Base-by-base conservation (phyloP, 352 stramenopile species). In the Phytophthora idaei region DNA sequence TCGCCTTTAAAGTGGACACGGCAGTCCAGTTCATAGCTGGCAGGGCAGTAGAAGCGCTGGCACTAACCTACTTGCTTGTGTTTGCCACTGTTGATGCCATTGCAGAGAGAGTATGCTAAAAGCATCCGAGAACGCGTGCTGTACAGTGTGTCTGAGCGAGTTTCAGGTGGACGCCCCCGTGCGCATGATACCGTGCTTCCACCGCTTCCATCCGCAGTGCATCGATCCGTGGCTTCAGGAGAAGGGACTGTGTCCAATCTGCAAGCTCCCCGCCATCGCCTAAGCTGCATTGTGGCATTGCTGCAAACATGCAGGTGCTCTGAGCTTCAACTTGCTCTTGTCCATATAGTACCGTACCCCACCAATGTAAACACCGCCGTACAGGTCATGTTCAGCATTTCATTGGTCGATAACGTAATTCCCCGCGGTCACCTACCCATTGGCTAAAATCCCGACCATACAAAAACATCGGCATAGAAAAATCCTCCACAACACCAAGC, bases 211-310 rank as follows among this genome's bases (percentile, higher is more conserved):
- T 42, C 80, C 79, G 0, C 39, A 61, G 10, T 93, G 85, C 73
- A 92, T 95, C 66, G 87, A 94, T 34, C 75, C 73, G 34, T 95
- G 87, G 85, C 85, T 95, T 7, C 73, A 79, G 34, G 69, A 76
- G 42, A 91, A 93, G 57, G 82, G 80, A 9, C 69, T 76, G 41
- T 95, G 87, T 64, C 85, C 87, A 3, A 81, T 93, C 55, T 95
- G 87, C 77, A 93, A 95, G 63, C 89, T 88, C 58, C 76, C 87
- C 3, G 80, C 82, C 46, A 76, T 92, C 47, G 77, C 69, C 12
- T 89, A 57, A 84, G 10, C 25, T 47, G 41, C 21, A 21, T 21
- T 21, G 21, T 21, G 21, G 21, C 21, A 47, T 21, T 5, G 9
- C 27, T 5, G 14, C n/a, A 25, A 6, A 45, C 39, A 21, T 39